phyloP scores from a whole-genome alignment of 306 rosid species.

The barrel medic (Medicago truncatula) region MtrunA17r5.0-ANR NC_053049.1:41163501-41164000 shows the following conservation, averaged over 20 bases:
- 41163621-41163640: slow-evolving; percentile 47
- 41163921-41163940: slow-evolving; percentile 20
- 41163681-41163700: slow-evolving; percentile 58
- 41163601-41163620: not conserved
- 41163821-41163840: slow-evolving; percentile 78
- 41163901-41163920: slow-evolving; percentile 29
- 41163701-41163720: slow-evolving; percentile 47
- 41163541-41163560: slow-evolving; percentile 32
- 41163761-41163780: slow-evolving; percentile 66
- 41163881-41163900: slow-evolving; percentile 26
- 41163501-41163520: slow-evolving; percentile 77
- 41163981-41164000: slow-evolving; percentile 85
- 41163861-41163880: slow-evolving; percentile 19
- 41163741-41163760: slow-evolving; percentile 55
- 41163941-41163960: slow-evolving; percentile 30
- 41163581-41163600: slow-evolving; percentile 11
- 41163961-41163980: slow-evolving; percentile 57
- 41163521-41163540: slow-evolving; percentile 33
- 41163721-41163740: slow-evolving; percentile 48
- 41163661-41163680: slow-evolving; percentile 86
- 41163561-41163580: not conserved
- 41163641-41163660: slow-evolving; percentile 62
- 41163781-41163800: slow-evolving; percentile 64
- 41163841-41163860: slow-evolving; percentile 41
- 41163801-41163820: slow-evolving; percentile 60